A percentile compares a stretch with the other conserved stretches of the same genome.
These are phyloP conservation scores for Linnemannia elongata DNA, from an alignment of 192 early-diverging fungal species.

Conservation along the genomic window DNA sequence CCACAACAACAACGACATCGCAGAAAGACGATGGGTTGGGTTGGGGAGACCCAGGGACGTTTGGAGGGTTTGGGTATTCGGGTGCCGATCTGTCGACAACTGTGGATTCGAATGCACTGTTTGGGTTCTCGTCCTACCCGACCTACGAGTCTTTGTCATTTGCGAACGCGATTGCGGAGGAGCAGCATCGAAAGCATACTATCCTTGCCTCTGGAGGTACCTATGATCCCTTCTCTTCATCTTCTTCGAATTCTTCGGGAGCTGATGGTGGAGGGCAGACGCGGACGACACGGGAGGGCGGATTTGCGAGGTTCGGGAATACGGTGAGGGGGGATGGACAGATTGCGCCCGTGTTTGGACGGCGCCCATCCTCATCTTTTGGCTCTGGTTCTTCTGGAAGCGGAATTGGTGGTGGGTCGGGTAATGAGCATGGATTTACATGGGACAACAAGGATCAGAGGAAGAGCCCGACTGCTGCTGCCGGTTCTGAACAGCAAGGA, in stretches of 20 bases:
- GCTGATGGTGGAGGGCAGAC: not conserved
- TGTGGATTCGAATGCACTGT: conserved; percentile 34
- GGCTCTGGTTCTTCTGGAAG: not conserved
- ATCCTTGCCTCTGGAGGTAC: not conserved
- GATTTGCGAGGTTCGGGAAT: conserved; percentile 36
- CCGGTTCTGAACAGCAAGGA: not conserved
- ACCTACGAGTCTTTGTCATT: conserved; percentile 36
- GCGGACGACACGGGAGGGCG: conserved; percentile 14
- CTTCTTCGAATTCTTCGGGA: not conserved
- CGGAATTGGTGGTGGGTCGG: not conserved
- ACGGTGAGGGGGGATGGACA: not conserved
- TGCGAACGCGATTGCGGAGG: conserved; percentile 29
- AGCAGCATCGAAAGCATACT: conserved; percentile 12
- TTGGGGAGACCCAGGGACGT: not conserved
- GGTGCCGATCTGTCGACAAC: conserved; percentile 10
- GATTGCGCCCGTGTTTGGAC: not conserved
- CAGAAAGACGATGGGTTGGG: not conserved
- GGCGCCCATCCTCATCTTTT: not conserved
- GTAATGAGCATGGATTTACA: not conserved
- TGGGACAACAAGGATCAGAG: not conserved
- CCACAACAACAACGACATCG: not conserved
- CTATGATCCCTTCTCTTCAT: conserved; percentile 1
- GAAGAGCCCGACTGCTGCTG: not conserved
- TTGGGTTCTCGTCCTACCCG: conserved; percentile 50
- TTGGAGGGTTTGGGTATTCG: not conserved